Percentiles rank a stretch among this genome's conserved stretches.
phyloP scores from a whole-genome alignment of 2,329 filamentous ascomycete species.

The Aureobasidium melanogenum region DNA sequence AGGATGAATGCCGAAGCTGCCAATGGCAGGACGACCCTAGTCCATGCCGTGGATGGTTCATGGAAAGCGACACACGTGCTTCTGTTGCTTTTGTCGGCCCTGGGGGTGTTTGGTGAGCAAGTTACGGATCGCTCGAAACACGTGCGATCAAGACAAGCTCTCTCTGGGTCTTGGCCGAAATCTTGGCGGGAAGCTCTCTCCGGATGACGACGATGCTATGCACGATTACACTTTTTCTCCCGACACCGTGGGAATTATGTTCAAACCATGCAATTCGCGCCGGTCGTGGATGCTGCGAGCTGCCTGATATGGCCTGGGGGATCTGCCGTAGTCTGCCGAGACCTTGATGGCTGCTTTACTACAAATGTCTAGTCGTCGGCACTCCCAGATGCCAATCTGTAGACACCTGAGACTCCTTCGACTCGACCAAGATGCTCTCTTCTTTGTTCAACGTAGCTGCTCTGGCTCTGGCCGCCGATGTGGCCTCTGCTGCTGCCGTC shows the following conservation, averaged over 20 bases:
- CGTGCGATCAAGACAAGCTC: constrained; percentile 3
- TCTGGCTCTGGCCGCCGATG: neutral
- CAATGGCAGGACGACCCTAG: neutral
- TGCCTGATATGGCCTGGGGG: neutral
- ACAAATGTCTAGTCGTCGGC: neutral
- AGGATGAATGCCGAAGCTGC: neutral
- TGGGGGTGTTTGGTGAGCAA: neutral
- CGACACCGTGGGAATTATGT: neutral
- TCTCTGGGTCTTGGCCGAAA: neutral
- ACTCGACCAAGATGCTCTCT: constrained; percentile 5
- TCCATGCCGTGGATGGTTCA: neutral
- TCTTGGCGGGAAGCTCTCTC: neutral
- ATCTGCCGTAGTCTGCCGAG: neutral
- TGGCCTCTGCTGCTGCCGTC: neutral
- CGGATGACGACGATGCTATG: neutral
- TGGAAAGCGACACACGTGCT: neutral
- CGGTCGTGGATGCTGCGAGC: neutral
- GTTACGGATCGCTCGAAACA: neutral
- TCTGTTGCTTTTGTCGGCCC: neutral
- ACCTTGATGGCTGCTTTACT: neutral
- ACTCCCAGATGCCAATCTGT: neutral
- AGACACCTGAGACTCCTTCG: neutral
- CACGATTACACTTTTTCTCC: neutral
- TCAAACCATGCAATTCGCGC: neutral
- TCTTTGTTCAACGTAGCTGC: neutral